These are phyloP conservation scores for Fusarium hainanense DNA, from an alignment of 2,329 filamentous ascomycete genomes.

Conservation along the genomic window DNA sequence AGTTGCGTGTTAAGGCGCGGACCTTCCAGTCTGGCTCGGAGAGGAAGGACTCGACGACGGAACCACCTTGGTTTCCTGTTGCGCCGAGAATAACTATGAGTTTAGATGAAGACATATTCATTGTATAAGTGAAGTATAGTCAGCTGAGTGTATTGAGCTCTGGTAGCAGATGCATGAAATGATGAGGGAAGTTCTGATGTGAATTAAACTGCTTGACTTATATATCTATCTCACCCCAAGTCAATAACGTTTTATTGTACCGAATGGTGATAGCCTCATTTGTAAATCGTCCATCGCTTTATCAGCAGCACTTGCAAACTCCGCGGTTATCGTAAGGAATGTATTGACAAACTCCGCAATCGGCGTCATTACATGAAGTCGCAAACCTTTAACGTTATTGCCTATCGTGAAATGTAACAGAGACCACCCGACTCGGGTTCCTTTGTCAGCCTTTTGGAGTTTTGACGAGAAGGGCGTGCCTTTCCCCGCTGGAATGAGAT, in stretches of 20 bases:
- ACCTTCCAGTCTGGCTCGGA: constrained; percentile 21
- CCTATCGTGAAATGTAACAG: too few relatives aligned
- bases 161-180: background rate
- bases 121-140: background rate
- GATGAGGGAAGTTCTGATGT: background rate
- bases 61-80: constrained; percentile 38
- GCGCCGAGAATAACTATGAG: constrained; percentile 32
- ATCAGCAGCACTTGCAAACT: constrained; percentile 4
- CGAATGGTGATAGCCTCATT: background rate
- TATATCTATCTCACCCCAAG: background rate
- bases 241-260: background rate
- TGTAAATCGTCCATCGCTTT: background rate
- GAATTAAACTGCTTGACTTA: background rate
- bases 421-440: background rate
- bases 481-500: too few relatives aligned
- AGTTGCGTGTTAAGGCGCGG: constrained; percentile 29
- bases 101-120: constrained; percentile 19
- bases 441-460: too few relatives aligned
- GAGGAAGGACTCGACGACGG: constrained; percentile 15
- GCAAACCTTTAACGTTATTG: background rate
- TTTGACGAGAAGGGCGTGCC: too few relatives aligned
- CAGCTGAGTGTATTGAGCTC: background rate
- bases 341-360: background rate
- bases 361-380: background rate
- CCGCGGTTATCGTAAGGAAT: background rate